phyloP scores from a whole-genome alignment of 257 asterid species.

The Petrea volubilis region DNA sequence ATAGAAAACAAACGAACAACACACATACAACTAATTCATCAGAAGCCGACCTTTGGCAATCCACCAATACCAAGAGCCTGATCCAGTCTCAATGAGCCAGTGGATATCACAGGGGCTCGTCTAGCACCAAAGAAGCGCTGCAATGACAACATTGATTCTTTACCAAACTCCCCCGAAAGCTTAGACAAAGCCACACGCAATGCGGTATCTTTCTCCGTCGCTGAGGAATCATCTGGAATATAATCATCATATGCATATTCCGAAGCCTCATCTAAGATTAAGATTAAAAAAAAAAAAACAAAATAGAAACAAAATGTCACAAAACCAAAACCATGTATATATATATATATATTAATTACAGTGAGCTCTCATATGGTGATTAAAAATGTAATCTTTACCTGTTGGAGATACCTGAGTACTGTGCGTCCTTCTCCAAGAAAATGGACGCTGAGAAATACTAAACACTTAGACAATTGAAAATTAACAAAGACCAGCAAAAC shows the following conservation, averaged over 20 bases:
- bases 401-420: constrained; percentile 41
- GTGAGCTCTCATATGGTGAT: neutral
- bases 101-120: constrained; percentile 76
- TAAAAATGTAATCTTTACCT: constrained; percentile 34
- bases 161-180: constrained; percentile 71
- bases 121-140: constrained; percentile 85
- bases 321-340: too few relatives aligned
- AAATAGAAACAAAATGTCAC: constrained; percentile 1
- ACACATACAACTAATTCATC: neutral
- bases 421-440: constrained; percentile 45
- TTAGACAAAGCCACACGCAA: constrained; percentile 70
- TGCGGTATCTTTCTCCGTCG: constrained; percentile 70
- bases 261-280: constrained; percentile 42
- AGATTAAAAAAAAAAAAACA: constrained; percentile 18
- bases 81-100: constrained; percentile 90
- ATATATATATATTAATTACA: too few relatives aligned
- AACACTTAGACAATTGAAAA: constrained; percentile 22
- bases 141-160: constrained; percentile 82
- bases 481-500: constrained; percentile 6
- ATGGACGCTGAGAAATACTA: constrained; percentile 41
- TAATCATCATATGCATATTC: constrained; percentile 68
- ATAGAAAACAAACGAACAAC: neutral
- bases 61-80: constrained; percentile 96
- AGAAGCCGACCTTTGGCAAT: constrained; percentile 76
- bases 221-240: constrained; percentile 51